A percentile compares a stretch with the other conserved stretches of the same genome.
These are phyloP conservation scores for Nakazawaea laoshanensis DNA, from an alignment of 805 yeast species.

Conservation along the genomic window DNA sequence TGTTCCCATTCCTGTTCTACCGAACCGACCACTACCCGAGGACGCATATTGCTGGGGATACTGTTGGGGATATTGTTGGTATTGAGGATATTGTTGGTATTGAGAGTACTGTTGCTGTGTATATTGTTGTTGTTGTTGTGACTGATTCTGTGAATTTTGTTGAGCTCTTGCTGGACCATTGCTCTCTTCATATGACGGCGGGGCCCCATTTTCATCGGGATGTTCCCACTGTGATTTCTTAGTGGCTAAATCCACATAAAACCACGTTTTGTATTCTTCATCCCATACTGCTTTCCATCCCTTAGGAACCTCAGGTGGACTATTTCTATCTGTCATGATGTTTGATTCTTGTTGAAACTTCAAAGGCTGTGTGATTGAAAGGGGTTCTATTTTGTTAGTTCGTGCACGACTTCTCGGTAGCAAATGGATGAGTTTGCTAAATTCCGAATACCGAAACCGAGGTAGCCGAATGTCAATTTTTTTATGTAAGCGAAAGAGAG, in stretches of 20 bases:
- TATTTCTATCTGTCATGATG: slow-evolving; percentile 12
- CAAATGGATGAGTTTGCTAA: no score
- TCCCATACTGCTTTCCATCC: slow-evolving; percentile 40
- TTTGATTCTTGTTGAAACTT: no score
- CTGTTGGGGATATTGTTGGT: slow-evolving; percentile 8
- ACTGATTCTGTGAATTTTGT: slow-evolving; percentile 6
- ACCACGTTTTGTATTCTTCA: slow-evolving; percentile 52
- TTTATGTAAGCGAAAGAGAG: no score
- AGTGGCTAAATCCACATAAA: slow-evolving; percentile 66
- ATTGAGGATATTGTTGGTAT: slow-evolving; percentile 15
- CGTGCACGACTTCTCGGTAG: no score
- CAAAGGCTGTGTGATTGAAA: no score
- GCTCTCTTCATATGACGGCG: slow-evolving; percentile 6
- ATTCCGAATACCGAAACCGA: no score
- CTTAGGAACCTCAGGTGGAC: slow-evolving; percentile 32
- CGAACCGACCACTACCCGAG: slow-evolving; percentile 11
- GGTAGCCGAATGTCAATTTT: no score
- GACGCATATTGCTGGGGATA: slow-evolving; percentile 13
- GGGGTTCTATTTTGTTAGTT: no score
- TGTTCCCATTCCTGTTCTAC: slow-evolving; percentile 17
- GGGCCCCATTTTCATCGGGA: slow-evolving; percentile 39
- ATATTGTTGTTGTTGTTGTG: slow-evolving; percentile 13
- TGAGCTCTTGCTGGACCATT: slow-evolving; percentile 2
- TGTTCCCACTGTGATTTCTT: slow-evolving; percentile 88
- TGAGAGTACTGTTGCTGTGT: slow-evolving; percentile 14